These are phyloP conservation scores for Salvia hispanica DNA, from an alignment of 257 asterid species.

Conservation along the genomic window DNA sequence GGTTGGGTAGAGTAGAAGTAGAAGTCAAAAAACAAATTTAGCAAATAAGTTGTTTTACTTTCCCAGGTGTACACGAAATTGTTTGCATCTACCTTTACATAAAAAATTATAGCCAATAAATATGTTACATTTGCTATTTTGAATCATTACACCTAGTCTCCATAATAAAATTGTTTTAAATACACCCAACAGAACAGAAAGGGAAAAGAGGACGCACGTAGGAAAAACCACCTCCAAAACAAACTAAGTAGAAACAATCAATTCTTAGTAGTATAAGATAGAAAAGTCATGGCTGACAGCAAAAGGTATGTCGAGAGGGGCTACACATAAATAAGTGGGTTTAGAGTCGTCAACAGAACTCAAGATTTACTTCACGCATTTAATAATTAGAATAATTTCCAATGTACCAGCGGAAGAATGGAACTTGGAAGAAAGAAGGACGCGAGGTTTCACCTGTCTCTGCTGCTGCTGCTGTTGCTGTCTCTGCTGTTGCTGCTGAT, in stretches of 20 bases:
- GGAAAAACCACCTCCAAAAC: not conserved
- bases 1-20: not conserved
- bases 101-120: not conserved
- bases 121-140: not conserved
- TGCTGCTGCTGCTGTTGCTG: conserved; percentile 56
- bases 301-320: not conserved
- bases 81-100: not conserved
- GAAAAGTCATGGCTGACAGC: not conserved
- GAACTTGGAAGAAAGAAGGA: not conserved
- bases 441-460: conserved; percentile 61
- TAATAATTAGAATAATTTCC: not conserved
- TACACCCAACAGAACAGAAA: conserved; percentile 6
- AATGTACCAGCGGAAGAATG: conserved; percentile 1
- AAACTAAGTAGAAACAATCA: conserved; percentile 3
- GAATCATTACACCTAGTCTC: not conserved
- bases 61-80: not conserved
- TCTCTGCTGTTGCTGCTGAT: conserved; percentile 76
- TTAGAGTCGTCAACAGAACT: conserved; percentile 13
- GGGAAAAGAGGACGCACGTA: not conserved
- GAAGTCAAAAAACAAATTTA: conserved; percentile 1
- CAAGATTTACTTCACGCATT: conserved; percentile 7
- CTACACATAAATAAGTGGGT: not conserved
- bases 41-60: not conserved
- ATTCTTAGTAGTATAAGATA: not conserved
- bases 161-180: conserved; percentile 5